Conservation (phyloP, 2,329 filamentous ascomycete species). For the Pseudohalonectria lignicola region DNA sequence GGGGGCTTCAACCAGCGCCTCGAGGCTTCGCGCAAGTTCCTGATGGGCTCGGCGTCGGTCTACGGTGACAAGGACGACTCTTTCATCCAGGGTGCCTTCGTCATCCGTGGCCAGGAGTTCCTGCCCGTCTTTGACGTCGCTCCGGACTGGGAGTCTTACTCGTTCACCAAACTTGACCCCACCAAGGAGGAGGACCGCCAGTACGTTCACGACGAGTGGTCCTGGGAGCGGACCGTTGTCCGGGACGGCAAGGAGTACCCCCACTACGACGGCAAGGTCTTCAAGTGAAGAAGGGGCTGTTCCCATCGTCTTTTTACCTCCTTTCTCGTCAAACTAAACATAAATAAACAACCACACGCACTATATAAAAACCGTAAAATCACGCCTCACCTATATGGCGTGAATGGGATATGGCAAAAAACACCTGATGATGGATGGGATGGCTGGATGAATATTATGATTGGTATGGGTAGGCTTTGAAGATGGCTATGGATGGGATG, state of each 20-base stretch:
- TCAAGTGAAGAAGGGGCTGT: slow-evolving; percentile 68
- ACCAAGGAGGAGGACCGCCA: slow-evolving; percentile 73
- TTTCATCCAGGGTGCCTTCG: slow-evolving; percentile 83
- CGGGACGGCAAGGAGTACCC: slow-evolving; percentile 81
- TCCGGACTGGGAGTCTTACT: slow-evolving; percentile 94
- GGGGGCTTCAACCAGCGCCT: slow-evolving; percentile 97
- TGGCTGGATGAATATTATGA: too few relatives aligned
- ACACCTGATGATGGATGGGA: neutral
- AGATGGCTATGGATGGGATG: too few relatives aligned
- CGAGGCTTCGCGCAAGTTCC: slow-evolving; percentile 93
- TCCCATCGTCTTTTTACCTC: too few relatives aligned
- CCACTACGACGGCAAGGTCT: slow-evolving; percentile 91
- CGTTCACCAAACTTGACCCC: slow-evolving; percentile 92
- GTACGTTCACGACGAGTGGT: slow-evolving; percentile 80
- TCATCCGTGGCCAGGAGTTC: slow-evolving; percentile 86
- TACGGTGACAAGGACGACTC: slow-evolving; percentile 85
- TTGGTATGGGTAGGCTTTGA: too few relatives aligned
- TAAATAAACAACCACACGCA: too few relatives aligned
- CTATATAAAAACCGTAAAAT: too few relatives aligned
- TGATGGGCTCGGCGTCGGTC: slow-evolving; percentile 85
- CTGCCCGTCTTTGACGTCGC: slow-evolving; percentile 88
- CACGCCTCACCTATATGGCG: too few relatives aligned
- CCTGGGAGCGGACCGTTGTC: slow-evolving; percentile 76
- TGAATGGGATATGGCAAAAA: too few relatives aligned
- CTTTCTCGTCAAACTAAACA: too few relatives aligned